Evolutionary conservation across 192 early-diverging fungal genomes (phyloP), one percentile per base, ranked within the genome.

Genomic region (Backusella luteola): DNA sequence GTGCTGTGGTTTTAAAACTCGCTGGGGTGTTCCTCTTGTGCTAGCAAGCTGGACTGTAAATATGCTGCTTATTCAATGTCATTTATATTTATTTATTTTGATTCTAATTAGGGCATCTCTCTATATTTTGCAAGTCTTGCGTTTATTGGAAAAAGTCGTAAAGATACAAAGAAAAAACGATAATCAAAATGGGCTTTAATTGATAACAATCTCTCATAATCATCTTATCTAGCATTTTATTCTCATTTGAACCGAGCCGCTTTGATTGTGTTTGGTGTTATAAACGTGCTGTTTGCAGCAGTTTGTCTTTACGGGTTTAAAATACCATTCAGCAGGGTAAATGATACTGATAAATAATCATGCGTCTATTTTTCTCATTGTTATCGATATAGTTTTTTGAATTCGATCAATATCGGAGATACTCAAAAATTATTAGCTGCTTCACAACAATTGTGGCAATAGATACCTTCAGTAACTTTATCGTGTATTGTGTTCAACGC

Each of bases 141-240:
- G 2, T 74, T 74, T 1, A 74, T 74, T 38, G 73, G 73, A 1
- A 74, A 66, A 32, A 74, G 56, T 42, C 73, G 73, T 74, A 63
- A 56, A 56, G 66, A 72, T 34, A 36, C 1, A 32, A 32, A 32
- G 32, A 32, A 32, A 32, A 32, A 23, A 26, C 29, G 3, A 59
- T 56, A 26, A 23, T 7, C 39, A 5, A n/a, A 56, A 32, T 32
- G 32, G 2, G 32, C 32, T 32, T 38, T 35, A 34, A 38, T 73
- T 59, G 39, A 21, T 42, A 12, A 69, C 39, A 36, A 1, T 39
- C 67, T 23, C 34, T 41, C 14, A 34, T 7, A 4, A 32, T 38
- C 38, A 23, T 69, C 4, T n/a, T 41, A 8, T 11, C 6, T 6
- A 74, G 73, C 73, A 26, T 66, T 74, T 41, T 66, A 66, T 66